Evolutionary conservation across 805 yeast genomes (phyloP), one percentile per base, ranked within the genome.

Genomic region (Candida schatavii): DNA sequence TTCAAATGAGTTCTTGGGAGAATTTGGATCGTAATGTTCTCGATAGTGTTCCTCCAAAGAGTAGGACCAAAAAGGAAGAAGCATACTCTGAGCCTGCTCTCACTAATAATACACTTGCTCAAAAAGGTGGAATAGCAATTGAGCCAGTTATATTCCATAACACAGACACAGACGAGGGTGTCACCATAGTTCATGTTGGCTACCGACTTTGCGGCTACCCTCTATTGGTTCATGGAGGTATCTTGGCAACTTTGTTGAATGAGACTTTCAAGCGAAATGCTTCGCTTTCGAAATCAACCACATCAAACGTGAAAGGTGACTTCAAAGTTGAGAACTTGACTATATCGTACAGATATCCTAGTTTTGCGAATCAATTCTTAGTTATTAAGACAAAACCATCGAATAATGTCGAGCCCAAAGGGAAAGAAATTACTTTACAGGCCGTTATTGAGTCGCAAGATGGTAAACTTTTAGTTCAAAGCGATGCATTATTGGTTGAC

Each of bases 221-320:
- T 2, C 83, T 87, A 51, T 64, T 90, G 15, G 75, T 88, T 2
- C 97, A 89, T 57, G 97, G 97, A 3, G 97, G 97, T 0, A 77
- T 90, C 22, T 58, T 89, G 23, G 95, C 90, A 6, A 82, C 95
- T 0, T 66, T 89, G 1, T 64, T 88, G 41, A 93, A 88, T 54
- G 96, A 89, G 50, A 74, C 85, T 5, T 75, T 83, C 64, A 81
- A 81, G 48, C 72, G 82, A 40, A 68, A 74, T 43, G 78, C 72
- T 2, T 61, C 70, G 1, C 64, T 82, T 32, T 57, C 69, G 42
- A 40, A 50, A 46, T 27, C 56, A 47, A 53, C 68, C 43, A 25
- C 52, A 51, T 66, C 62, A 3, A 52, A 53, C 50, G 60, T 54
- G 46, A 73, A 73, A 17, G 77, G 72, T 35, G 72, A 65, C 30